Conservation (phyloP, 495 filamentous ascomycete genomes). For the Hypomontagnella monticulosa region DNA sequence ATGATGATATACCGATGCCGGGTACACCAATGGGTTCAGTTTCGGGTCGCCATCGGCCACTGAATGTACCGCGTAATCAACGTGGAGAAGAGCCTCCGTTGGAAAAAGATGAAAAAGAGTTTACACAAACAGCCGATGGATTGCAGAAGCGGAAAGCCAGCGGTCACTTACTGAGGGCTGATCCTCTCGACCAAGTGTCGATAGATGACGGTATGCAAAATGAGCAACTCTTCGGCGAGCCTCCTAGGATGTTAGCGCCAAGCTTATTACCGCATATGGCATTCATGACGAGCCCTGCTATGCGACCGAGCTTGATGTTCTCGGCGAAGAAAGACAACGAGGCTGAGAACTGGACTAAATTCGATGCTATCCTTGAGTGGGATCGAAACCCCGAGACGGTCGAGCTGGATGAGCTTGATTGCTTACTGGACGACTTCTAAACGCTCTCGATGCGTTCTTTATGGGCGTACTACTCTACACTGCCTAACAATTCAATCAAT, state of each 20-base stretch:
- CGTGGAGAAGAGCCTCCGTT: slow-evolving; percentile 84
- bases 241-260: slow-evolving; percentile 46
- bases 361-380: slow-evolving; percentile 66
- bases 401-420: slow-evolving; percentile 91
- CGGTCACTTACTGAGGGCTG: slow-evolving; percentile 55
- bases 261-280: slow-evolving; percentile 46
- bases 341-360: slow-evolving; percentile 59
- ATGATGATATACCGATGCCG: slow-evolving; percentile 66
- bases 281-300: slow-evolving; percentile 55
- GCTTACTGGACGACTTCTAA: slow-evolving; percentile 79
- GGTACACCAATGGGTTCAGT: slow-evolving; percentile 68
- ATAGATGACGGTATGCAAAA: slow-evolving; percentile 62
- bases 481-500: slow-evolving; percentile 31
- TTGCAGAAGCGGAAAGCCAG: slow-evolving; percentile 79
- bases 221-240: slow-evolving; percentile 63
- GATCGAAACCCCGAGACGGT: slow-evolving; percentile 87
- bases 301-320: slow-evolving; percentile 53
- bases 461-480: slow-evolving; percentile 6
- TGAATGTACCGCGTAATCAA: slow-evolving; percentile 65
- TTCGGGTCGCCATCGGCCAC: slow-evolving; percentile 56
- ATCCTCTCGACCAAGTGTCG: slow-evolving; percentile 57
- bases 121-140: slow-evolving; percentile 89
- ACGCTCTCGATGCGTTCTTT: neutral
- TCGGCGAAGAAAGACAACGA: slow-evolving; percentile 62
- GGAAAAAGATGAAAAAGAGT: slow-evolving; percentile 95